Evolutionary conservation across 2,329 filamentous ascomycete species (phyloP).

Genomic region (Lomentospora prolificans): DNA sequence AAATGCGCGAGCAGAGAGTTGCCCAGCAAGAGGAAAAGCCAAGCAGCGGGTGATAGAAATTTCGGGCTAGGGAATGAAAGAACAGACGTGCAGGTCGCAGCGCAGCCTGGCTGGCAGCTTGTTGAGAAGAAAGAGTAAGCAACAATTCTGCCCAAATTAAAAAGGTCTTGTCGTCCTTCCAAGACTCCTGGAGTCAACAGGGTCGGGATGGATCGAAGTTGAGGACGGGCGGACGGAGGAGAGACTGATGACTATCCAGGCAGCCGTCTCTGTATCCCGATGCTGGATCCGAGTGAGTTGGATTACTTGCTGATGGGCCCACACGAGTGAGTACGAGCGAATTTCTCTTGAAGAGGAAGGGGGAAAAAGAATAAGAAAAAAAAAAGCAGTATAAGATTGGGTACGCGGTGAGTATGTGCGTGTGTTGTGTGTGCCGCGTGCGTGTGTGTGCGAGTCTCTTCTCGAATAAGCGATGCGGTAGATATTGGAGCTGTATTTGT

Average conservation of each 20-base stretch:
- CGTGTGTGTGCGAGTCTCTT: too few species aligned
- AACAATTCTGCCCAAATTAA: neutral
- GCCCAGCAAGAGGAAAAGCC: neutral
- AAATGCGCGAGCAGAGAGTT: neutral
- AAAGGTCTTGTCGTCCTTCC: neutral
- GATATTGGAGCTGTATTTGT: too few species aligned
- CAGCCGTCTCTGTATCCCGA: too few species aligned
- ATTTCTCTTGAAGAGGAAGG: neutral
- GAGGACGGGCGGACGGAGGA: too few species aligned
- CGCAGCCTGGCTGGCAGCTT: neutral
- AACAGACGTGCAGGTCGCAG: slow-evolving; percentile 7
- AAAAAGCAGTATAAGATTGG: neutral
- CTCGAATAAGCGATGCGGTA: neutral
- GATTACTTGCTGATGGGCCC: too few species aligned
- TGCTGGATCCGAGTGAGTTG: too few species aligned
- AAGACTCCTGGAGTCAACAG: too few species aligned
- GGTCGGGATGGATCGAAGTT: too few species aligned
- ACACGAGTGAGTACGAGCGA: neutral
- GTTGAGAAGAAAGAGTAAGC: neutral
- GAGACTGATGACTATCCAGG: too few species aligned
- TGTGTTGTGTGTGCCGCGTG: neutral
- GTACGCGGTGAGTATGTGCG: neutral
- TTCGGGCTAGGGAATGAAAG: neutral
- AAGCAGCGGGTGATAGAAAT: neutral
- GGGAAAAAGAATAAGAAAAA: slow-evolving; percentile 6